Evolutionary conservation across 148 eudicot species (phyloP).

Genomic region (Drosera capensis): DNA sequence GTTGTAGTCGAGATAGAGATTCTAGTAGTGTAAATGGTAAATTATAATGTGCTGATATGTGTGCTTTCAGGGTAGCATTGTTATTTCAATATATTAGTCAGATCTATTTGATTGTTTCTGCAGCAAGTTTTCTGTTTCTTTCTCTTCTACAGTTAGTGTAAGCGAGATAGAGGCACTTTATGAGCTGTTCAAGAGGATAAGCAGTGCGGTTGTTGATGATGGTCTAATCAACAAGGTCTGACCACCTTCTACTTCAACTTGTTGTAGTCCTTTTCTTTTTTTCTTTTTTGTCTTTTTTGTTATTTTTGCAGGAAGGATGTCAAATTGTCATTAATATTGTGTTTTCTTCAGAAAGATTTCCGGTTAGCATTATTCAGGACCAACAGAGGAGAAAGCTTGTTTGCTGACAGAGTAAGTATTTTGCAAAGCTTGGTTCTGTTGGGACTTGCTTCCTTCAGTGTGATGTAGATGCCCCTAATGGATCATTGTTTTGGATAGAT

Average conservation of each 20-base stretch:
- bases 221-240: slow-evolving; percentile 87
- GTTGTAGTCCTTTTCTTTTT: too few relatives aligned
- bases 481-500: too few relatives aligned
- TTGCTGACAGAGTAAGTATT: slow-evolving; percentile 76
- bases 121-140: background rate
- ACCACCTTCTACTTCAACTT: background rate
- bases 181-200: slow-evolving; percentile 86
- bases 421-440: background rate
- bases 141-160: slow-evolving; percentile 92
- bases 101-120: background rate
- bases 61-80: background rate
- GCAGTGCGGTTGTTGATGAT: slow-evolving; percentile 92
- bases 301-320: background rate
- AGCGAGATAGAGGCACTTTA: slow-evolving; percentile 95
- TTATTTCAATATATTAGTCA: background rate
- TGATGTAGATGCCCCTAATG: too few relatives aligned
- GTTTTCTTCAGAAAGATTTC: slow-evolving; percentile 66
- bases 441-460: too few relatives aligned
- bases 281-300: background rate
- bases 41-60: too few relatives aligned
- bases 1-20: background rate
- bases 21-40: background rate
- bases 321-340: slow-evolving; percentile 1
- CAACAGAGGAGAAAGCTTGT: slow-evolving; percentile 89
- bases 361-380: slow-evolving; percentile 87